Percentiles rank a stretch among this genome's conserved stretches.
These are phyloP conservation scores for Bipolaris oryzae DNA, from an alignment of 2,329 filamentous ascomycete genomes.

Conservation along the genomic window DNA sequence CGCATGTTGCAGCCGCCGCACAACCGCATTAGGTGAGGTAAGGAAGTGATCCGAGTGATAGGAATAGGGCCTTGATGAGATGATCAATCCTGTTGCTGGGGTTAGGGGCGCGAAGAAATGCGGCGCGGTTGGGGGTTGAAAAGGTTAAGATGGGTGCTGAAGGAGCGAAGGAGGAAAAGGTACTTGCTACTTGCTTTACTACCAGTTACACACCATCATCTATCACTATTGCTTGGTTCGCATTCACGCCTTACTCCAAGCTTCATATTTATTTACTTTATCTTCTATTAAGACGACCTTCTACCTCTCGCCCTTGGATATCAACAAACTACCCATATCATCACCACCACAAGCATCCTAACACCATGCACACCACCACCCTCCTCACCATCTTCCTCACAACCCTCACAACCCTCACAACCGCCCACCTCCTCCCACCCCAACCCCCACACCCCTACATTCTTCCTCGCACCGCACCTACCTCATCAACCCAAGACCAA, in stretches of 20 bases:
- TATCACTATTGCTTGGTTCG: not conserved
- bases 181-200: not conserved
- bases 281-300: not conserved
- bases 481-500: slow-evolving; percentile 5
- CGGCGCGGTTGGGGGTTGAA: slow-evolving; percentile 1
- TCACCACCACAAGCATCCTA: not conserved
- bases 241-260: not conserved
- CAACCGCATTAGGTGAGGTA: not conserved
- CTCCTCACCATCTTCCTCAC: slow-evolving; percentile 9
- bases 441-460: slow-evolving; percentile 4
- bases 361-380: slow-evolving; percentile 17
- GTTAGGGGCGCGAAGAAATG: slow-evolving; percentile 1
- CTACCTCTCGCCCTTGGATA: not conserved
- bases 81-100: slow-evolving; percentile 1
- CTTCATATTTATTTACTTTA: not conserved
- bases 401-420: not conserved
- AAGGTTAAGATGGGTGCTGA: not conserved
- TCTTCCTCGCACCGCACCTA: slow-evolving; percentile 1
- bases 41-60: slow-evolving; percentile 2
- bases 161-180: not conserved
- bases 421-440: slow-evolving; percentile 4
- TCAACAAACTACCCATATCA: not conserved
- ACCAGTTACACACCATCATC: not conserved
- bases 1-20: slow-evolving; percentile 13
- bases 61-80: slow-evolving; percentile 9